These are phyloP conservation scores for Nemania bipapillata DNA, from an alignment of 2,329 filamentous ascomycete genomes.

Conservation along the genomic window DNA sequence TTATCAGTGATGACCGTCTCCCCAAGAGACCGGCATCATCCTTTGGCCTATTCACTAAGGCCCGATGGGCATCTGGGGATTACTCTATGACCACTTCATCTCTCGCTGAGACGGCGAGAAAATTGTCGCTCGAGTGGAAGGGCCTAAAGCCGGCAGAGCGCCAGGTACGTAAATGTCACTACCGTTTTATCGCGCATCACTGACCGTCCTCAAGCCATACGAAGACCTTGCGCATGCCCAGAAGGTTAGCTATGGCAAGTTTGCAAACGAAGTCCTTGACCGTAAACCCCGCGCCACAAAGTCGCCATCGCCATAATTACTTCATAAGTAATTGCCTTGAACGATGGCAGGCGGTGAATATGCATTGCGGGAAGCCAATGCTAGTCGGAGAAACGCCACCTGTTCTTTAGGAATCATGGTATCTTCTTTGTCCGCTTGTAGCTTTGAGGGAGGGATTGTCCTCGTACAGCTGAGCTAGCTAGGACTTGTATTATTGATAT, in stretches of 20 bases:
- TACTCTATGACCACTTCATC: constrained; percentile 3
- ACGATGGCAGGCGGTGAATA: constrained; percentile 2
- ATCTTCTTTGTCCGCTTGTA: constrained; percentile 19
- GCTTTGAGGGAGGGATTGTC: constrained; percentile 15
- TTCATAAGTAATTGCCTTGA: neutral
- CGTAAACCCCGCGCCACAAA: constrained; percentile 12
- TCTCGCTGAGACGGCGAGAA: constrained; percentile 41
- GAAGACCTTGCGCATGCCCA: constrained; percentile 50
- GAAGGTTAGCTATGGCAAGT: constrained; percentile 49
- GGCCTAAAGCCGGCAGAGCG: constrained; percentile 56
- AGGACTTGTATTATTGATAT: constrained; percentile 11
- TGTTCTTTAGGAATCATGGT: neutral
- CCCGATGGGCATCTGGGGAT: constrained; percentile 52
- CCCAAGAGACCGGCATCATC: constrained; percentile 55
- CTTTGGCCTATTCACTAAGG: constrained; percentile 55
- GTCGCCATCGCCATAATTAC: constrained; percentile 22
- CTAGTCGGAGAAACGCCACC: neutral
- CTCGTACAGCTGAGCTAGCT: constrained; percentile 21
- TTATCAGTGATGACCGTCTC: constrained; percentile 60
- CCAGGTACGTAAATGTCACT: constrained; percentile 50
- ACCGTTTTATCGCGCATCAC: constrained; percentile 19
- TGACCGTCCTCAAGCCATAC: constrained; percentile 51
- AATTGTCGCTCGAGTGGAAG: constrained; percentile 58
- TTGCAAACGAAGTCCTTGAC: constrained; percentile 42
- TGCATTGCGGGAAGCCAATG: neutral